Percentiles rank a stretch among this genome's conserved stretches.
These are phyloP conservation scores for Podosphaera fusca DNA, from an alignment of 2,329 filamentous ascomycete genomes.

Conservation along the genomic window DNA sequence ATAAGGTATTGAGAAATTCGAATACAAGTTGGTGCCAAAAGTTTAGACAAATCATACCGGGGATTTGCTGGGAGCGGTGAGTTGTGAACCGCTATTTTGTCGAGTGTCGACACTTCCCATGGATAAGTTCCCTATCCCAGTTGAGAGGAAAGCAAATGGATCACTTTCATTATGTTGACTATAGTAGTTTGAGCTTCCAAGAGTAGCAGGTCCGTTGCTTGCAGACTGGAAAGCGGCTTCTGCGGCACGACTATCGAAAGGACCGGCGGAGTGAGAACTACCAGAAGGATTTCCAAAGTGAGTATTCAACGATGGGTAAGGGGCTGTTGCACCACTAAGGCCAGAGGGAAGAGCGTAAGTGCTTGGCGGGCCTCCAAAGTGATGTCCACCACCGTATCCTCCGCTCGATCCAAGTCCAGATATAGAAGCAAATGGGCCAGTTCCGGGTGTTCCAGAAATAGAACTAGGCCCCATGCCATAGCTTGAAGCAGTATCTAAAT, in stretches of 20 bases:
- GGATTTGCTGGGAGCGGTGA: conserved; percentile 16
- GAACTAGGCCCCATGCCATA: conserved; percentile 72
- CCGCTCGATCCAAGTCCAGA: conserved; percentile 43
- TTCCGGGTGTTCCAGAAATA: conserved; percentile 66
- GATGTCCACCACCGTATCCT: conserved; percentile 43
- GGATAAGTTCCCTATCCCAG: conserved; percentile 47
- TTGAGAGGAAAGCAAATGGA: conserved; percentile 59
- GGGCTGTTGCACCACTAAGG: conserved; percentile 52
- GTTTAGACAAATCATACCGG: conserved; percentile 13
- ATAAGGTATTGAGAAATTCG: conserved; percentile 13
- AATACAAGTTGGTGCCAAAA: conserved; percentile 10
- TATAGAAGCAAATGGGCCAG: conserved; percentile 49
- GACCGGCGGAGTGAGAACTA: conserved; percentile 59
- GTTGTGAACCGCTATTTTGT: conserved; percentile 30
- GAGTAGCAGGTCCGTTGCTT: conserved; percentile 56
- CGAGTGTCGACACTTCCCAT: conserved; percentile 43
- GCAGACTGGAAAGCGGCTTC: conserved; percentile 87
- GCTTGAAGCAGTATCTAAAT: conserved; percentile 65
- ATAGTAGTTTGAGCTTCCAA: conserved; percentile 52
- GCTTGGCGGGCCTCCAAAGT: conserved; percentile 70
- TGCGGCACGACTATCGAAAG: conserved; percentile 79
- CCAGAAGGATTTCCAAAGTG: conserved; percentile 51
- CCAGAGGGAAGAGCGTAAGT: conserved; percentile 78
- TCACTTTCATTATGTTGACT: conserved; percentile 38
- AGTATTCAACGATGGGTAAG: conserved; percentile 64